Evolutionary conservation across 176 grass and related monocot genomes (phyloP), one percentile per base, ranked within the genome.

Genomic region (Areca catechu): DNA sequence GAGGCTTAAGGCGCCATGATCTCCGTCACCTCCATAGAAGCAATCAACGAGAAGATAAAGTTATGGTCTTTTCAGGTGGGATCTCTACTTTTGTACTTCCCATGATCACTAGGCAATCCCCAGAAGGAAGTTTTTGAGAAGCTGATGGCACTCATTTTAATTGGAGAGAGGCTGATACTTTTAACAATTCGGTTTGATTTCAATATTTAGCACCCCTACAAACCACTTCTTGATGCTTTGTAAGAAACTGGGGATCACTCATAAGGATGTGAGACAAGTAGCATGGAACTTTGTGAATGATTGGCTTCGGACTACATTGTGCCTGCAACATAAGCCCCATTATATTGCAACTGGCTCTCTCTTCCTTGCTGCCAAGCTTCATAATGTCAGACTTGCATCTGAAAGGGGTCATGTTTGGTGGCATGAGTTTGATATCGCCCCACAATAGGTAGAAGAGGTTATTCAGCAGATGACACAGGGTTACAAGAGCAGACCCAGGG

Each of bases 371-470:
- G n/a, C n/a, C n/a, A n/a, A n/a, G n/a, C n/a, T n/a, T n/a, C n/a
- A n/a, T n/a, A n/a, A n/a, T n/a, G n/a, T n/a, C n/a, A n/a, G n/a
- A n/a, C n/a, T n/a, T n/a, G n/a, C n/a, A n/a, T n/a, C n/a, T n/a
- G n/a, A n/a, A n/a, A n/a, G n/a, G n/a, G n/a, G n/a, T n/a, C n/a
- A n/a, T n/a, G n/a, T n/a, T n/a, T n/a, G n/a, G n/a, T n/a, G n/a
- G n/a, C n/a, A n/a, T n/a, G n/a, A n/a, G n/a, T 82, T 95, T 82
- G 81, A 89, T 72, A 60, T 89, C 71, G 76, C 72, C 0, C 89
- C 84, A n/a, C 71, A 77, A 48, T 78, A 80, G 51, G 74, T 83
- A 80, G 51, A 84, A 88, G 85, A 51, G 20, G 58, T 77, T 62
- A 83, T 83, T 79, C 60, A 67, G 55, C 75, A 88, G 58, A 88